Base-by-base conservation (phyloP, 305 asterid species). In the Stenogyne calaminthoides region DNA sequence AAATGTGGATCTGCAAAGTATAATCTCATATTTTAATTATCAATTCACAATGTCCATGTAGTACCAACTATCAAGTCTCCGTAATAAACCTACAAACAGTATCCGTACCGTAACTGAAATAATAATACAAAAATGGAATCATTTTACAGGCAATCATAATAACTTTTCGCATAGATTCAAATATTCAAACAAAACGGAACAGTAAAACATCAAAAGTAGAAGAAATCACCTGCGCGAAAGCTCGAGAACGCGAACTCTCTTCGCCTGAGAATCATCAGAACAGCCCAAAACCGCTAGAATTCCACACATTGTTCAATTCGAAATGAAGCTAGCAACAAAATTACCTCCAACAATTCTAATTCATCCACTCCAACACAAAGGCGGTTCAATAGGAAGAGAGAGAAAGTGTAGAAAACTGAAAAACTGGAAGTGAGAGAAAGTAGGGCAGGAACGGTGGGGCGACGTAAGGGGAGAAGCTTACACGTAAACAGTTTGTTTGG, bases 181-280 rank as follows among this genome's bases (percentile, higher is more conserved):
- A 8, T 44, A 47, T 20, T 58, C 46, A 52, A 34, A 2, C 2
- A 16, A 5, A 6, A 40, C 3, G 36, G 14, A 37, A 64, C 2
- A 39, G 9, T 56, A 6, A 16, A 27, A 19, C 1, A 5, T 18
- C 27, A 62, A 62, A 73, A 10, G 7, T 2, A 6, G 20, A 72
- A 69, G 60, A 72, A 36, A 29, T 86, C 85, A 73, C 98, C 99
- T 87, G 86, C 98, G 98, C 39, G 99, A 95, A 67, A 95, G 99
- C 94, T 95, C 99, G 80, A 95, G 99, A 18, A 95, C 99, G 68
- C 98, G 98, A 74, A 92, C 87, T 79, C 99, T 85, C 74, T 95
- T 95, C 57, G 96, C 93, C 82, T 89, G 99, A 77, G 95, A 90
- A 55, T 89, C 96, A 76, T 89, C 97, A 1, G 97, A 80, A 73